Evolutionary conservation across 805 yeast species (phyloP).

Genomic region (Maudiozyma turicensis): DNA sequence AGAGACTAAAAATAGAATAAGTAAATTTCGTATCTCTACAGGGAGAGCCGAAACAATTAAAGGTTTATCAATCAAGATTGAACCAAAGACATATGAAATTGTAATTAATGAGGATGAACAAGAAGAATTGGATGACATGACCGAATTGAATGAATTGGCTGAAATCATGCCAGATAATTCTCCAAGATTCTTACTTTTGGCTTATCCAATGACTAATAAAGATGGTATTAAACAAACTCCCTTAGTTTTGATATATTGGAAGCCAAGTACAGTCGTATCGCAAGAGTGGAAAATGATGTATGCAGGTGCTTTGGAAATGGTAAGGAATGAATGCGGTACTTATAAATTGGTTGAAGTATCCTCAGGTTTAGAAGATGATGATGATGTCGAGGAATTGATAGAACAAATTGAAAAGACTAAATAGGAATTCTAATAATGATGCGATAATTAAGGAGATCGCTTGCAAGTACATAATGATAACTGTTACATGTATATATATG

Average conservation of each 20-base stretch:
- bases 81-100: conserved; percentile 26
- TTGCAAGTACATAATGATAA: too few species aligned
- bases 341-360: conserved; percentile 31
- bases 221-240: conserved; percentile 75
- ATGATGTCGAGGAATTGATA: conserved; percentile 24
- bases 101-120: conserved; percentile 32
- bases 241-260: conserved; percentile 73
- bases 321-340: conserved; percentile 75
- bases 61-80: conserved; percentile 40
- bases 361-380: conserved; percentile 27
- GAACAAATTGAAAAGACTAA: conserved; percentile 32
- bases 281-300: conserved; percentile 78
- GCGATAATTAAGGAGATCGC: too few species aligned
- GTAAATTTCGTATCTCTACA: conserved; percentile 65
- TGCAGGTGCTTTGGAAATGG: conserved; percentile 80
- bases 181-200: conserved; percentile 66
- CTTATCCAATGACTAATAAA: conserved; percentile 57
- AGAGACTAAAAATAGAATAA: conserved; percentile 49
- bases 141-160: conserved; percentile 44
- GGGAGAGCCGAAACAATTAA: conserved; percentile 53
- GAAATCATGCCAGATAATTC: conserved; percentile 76
- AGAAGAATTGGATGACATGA: conserved; percentile 44
- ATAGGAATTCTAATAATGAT: background rate
- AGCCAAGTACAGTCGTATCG: conserved; percentile 71
- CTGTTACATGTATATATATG: too few species aligned